phyloP scores from a whole-genome alignment of 441 rosid genomes.

The Flueggea neowawraea region DNA sequence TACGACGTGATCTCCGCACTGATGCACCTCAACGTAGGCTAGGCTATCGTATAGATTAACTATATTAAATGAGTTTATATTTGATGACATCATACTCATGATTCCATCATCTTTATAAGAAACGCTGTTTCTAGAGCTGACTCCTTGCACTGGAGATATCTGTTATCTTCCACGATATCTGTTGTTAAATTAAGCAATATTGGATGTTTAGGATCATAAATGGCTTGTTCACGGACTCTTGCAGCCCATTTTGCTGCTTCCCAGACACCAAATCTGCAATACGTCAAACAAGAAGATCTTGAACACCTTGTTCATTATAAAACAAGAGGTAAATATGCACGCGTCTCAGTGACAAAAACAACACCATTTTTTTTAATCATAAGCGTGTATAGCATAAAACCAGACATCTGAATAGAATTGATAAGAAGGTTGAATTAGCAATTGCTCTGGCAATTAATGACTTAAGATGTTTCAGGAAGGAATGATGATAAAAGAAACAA shows the following conservation, averaged over 20 bases:
- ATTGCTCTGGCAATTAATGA: not conserved
- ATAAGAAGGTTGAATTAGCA: slow-evolving; percentile 1
- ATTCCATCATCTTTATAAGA: slow-evolving; percentile 69
- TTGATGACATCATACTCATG: slow-evolving; percentile 5
- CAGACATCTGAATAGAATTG: not conserved
- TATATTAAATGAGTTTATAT: no score
- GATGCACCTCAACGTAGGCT: no score
- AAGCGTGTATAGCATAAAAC: no score
- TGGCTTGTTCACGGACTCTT: slow-evolving; percentile 64
- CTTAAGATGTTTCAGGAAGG: not conserved
- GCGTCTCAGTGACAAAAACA: not conserved
- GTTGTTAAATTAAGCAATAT: slow-evolving; percentile 64
- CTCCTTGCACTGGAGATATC: slow-evolving; percentile 79
- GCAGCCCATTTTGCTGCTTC: slow-evolving; percentile 99
- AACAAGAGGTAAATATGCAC: not conserved
- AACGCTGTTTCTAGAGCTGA: slow-evolving; percentile 78
- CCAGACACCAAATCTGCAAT: slow-evolving; percentile 92
- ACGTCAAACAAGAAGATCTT: slow-evolving; percentile 2
- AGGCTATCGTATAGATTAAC: no score
- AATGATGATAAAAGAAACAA: not conserved
- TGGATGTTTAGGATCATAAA: slow-evolving; percentile 64
- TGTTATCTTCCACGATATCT: slow-evolving; percentile 88
- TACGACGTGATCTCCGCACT: no score
- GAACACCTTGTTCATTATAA: slow-evolving; percentile 4
- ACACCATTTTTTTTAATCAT: not conserved